Evolutionary conservation across 176 grass and related monocot species (phyloP).

Genomic region (Oryza glaberrima): DNA sequence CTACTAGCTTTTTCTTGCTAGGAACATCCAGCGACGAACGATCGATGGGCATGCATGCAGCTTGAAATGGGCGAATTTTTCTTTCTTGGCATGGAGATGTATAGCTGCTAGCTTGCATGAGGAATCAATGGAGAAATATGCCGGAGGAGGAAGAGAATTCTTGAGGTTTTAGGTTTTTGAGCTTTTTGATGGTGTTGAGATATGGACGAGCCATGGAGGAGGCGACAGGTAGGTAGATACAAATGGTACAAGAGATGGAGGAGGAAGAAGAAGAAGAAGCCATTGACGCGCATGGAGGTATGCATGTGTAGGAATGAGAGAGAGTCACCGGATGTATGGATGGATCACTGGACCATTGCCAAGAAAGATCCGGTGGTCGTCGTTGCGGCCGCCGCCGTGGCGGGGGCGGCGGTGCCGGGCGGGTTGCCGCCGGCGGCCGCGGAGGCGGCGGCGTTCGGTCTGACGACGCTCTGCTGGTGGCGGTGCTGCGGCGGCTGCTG

Average conservation of each 20-base stretch:
- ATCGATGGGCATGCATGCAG: conserved; percentile 19
- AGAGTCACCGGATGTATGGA: conserved; percentile 33
- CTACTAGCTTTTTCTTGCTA: not conserved
- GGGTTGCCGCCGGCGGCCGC: conserved; percentile 40
- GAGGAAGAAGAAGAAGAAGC: conserved; percentile 6
- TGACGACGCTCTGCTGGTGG: conserved; percentile 51
- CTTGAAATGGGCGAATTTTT: conserved; percentile 32
- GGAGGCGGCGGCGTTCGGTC: conserved; percentile 44
- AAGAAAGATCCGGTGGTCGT: conserved; percentile 85
- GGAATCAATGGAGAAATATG: conserved; percentile 8
- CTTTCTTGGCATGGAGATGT: conserved; percentile 35
- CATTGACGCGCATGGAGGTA: conserved; percentile 23
- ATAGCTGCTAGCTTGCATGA: conserved; percentile 42
- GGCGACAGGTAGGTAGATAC: conserved; percentile 59
- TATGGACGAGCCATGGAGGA: conserved; percentile 38
- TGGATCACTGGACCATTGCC: conserved; percentile 86
- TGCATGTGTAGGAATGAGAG: not conserved
- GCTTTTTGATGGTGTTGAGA: conserved; percentile 16
- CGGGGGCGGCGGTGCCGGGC: conserved; percentile 35
- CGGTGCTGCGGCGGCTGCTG: conserved; percentile 42
- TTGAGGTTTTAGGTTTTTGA: conserved; percentile 52
- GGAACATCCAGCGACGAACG: not conserved
- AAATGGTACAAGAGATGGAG: conserved; percentile 54
- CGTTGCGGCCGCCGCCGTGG: conserved; percentile 54
- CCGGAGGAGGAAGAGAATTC: conserved; percentile 15